Percentiles rank a stretch among this genome's conserved stretches.
These are phyloP conservation scores for Paramyrothecium sp. DNA, from an alignment of 2,329 filamentous ascomycete species.

Conservation along the genomic window DNA sequence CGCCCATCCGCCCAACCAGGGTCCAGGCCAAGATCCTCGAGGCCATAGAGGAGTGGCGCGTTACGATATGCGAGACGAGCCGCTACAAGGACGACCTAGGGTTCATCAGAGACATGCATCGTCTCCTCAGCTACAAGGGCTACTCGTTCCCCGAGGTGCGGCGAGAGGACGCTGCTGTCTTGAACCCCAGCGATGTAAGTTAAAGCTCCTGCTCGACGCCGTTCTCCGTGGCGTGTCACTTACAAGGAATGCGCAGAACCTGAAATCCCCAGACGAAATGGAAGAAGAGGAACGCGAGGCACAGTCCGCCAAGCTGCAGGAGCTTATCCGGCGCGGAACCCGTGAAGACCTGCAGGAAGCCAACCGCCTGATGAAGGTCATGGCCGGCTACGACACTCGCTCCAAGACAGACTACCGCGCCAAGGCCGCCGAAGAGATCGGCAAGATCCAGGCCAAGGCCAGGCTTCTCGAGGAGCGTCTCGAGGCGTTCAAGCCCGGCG, in stretches of 20 bases:
- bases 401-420: constrained; percentile 97
- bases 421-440: constrained; percentile 93
- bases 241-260: constrained; percentile 56
- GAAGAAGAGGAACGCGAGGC: constrained; percentile 93
- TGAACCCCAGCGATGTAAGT: constrained; percentile 91
- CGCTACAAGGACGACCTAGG: constrained; percentile 96
- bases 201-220: constrained; percentile 29
- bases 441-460: constrained; percentile 94
- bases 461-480: constrained; percentile 89
- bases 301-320: constrained; percentile 96
- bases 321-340: constrained; percentile 87
- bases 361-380: constrained; percentile 97
- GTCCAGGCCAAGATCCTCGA: constrained; percentile 93
- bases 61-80: constrained; percentile 97
- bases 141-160: constrained; percentile 93
- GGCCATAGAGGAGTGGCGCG: constrained; percentile 96
- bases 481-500: constrained; percentile 77
- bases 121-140: constrained; percentile 92
- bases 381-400: constrained; percentile 95
- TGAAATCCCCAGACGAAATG: constrained; percentile 97
- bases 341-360: constrained; percentile 95
- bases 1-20: constrained; percentile 78
- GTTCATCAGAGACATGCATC: constrained; percentile 96
- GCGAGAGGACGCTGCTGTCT: constrained; percentile 88
- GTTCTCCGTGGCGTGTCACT: background rate